phyloP scores from a whole-genome alignment of 2,329 filamentous ascomycete species.

The Aspergillus piperis region DNA sequence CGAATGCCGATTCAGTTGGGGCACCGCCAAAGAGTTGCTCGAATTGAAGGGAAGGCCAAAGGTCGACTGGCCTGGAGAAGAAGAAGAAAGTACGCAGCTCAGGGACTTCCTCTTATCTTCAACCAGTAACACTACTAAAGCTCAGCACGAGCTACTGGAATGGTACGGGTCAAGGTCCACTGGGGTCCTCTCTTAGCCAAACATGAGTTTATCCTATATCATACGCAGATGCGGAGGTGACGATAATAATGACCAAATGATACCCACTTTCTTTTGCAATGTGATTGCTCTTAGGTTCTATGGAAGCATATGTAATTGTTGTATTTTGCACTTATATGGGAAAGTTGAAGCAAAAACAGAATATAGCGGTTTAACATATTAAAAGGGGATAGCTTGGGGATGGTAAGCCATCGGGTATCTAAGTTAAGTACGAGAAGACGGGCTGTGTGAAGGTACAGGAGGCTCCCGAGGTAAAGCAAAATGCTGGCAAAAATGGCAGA shows the following conservation, averaged over 20 bases:
- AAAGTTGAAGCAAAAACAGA: background rate
- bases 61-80: slow-evolving; percentile 81
- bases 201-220: background rate
- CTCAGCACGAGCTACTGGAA: slow-evolving; percentile 66
- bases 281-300: background rate
- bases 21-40: slow-evolving; percentile 88
- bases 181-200: slow-evolving; percentile 64
- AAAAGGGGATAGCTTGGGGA: background rate
- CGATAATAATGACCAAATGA: slow-evolving; percentile 21
- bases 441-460: background rate
- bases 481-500: slow-evolving; percentile 12
- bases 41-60: slow-evolving; percentile 71
- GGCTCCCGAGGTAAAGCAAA: background rate
- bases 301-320: too few relatives aligned
- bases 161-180: slow-evolving; percentile 79
- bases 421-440: background rate
- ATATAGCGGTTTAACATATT: background rate
- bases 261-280: slow-evolving; percentile 8
- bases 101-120: slow-evolving; percentile 71
- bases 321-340: too few relatives aligned
- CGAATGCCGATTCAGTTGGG: slow-evolving; percentile 95
- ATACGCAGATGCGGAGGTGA: background rate
- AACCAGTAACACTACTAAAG: slow-evolving; percentile 39
- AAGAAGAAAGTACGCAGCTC: slow-evolving; percentile 70
- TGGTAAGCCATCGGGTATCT: slow-evolving; percentile 1